These are phyloP conservation scores for Penicillium sp. DNA, from an alignment of 2,329 filamentous ascomycete genomes.

Conservation along the genomic window DNA sequence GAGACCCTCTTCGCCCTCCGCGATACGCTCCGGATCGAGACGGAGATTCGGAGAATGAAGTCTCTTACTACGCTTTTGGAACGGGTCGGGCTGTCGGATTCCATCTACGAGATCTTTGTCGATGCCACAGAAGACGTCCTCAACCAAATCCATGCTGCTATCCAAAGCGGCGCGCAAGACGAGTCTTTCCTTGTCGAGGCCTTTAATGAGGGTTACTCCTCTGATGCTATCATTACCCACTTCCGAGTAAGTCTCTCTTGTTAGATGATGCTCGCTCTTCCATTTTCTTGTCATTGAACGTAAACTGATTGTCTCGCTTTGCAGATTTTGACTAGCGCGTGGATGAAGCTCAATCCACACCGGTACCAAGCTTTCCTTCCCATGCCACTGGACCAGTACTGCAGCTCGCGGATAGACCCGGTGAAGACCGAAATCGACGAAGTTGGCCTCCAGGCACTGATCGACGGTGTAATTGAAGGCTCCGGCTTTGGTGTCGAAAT, in stretches of 20 bases:
- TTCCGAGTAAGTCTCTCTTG: conserved; percentile 54
- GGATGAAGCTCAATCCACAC: conserved; percentile 71
- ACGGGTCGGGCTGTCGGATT: conserved; percentile 64
- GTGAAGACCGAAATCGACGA: conserved; percentile 84
- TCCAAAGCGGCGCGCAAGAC: conserved; percentile 57
- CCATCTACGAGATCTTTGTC: conserved; percentile 78
- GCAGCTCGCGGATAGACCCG: conserved; percentile 67
- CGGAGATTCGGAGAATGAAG: conserved; percentile 69
- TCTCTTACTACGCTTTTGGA: conserved; percentile 69
- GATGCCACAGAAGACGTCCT: conserved; percentile 71
- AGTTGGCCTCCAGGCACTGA: conserved; percentile 74
- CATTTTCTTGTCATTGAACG: not conserved
- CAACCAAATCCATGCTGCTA: conserved; percentile 58
- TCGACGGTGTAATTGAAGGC: conserved; percentile 75
- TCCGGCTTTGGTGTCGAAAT: conserved; percentile 80
- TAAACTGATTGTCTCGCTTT: conserved; percentile 9
- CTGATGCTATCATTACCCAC: conserved; percentile 81
- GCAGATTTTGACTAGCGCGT: conserved; percentile 77
- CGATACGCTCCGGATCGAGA: conserved; percentile 62
- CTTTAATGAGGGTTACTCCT: conserved; percentile 70
- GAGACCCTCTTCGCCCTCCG: conserved; percentile 73
- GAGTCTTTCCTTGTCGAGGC: conserved; percentile 58
- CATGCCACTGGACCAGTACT: conserved; percentile 65
- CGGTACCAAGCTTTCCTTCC: conserved; percentile 73
- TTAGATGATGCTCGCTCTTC: conserved; percentile 4